These are phyloP conservation scores for Zymoseptoria tritici DNA, from an alignment of 2,329 filamentous ascomycete genomes.

Conservation along the genomic window DNA sequence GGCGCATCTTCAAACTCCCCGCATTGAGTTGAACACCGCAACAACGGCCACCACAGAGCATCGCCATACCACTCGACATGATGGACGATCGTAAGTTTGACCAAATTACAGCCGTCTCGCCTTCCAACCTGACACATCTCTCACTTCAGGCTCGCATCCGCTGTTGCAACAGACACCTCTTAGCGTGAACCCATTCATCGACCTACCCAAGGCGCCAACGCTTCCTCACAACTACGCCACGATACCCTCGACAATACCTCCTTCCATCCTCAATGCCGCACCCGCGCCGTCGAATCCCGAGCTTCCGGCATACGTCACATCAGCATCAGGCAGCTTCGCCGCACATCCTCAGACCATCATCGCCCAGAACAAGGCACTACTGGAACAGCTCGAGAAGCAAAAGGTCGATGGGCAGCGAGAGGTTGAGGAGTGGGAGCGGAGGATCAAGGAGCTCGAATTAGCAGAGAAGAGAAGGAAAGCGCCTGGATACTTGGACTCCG, in stretches of 20 bases:
- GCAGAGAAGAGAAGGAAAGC: slow-evolving; percentile 74
- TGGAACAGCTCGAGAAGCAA: slow-evolving; percentile 64
- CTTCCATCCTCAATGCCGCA: slow-evolving; percentile 51
- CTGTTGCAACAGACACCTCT: slow-evolving; percentile 87
- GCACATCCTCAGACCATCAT: slow-evolving; percentile 84
- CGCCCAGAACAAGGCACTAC: slow-evolving; percentile 69
- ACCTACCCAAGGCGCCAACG: slow-evolving; percentile 79
- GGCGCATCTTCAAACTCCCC: not conserved
- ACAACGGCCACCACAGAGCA: not conserved
- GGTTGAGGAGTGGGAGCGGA: slow-evolving; percentile 63
- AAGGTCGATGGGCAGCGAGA: slow-evolving; percentile 60
- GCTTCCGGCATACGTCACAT: slow-evolving; percentile 65
- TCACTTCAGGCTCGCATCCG: slow-evolving; percentile 56
- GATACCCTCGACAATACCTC: slow-evolving; percentile 78
- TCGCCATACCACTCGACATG: not conserved
- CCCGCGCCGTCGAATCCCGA: slow-evolving; percentile 31
- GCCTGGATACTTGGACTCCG: slow-evolving; percentile 73
- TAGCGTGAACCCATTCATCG: slow-evolving; percentile 89
- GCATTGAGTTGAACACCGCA: not conserved
- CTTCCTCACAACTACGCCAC: slow-evolving; percentile 93
- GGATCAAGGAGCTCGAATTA: slow-evolving; percentile 57
- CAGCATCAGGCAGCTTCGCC: slow-evolving; percentile 63
- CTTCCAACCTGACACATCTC: not conserved
- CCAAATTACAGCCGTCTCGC: too few relatives aligned
- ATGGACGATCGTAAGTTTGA: slow-evolving; percentile 3